A percentile compares a stretch with the other conserved stretches of the same genome.
Evolutionary conservation across 2,329 filamentous ascomycete species (phyloP).

Genomic region (Aaosphaeria arxii): DNA sequence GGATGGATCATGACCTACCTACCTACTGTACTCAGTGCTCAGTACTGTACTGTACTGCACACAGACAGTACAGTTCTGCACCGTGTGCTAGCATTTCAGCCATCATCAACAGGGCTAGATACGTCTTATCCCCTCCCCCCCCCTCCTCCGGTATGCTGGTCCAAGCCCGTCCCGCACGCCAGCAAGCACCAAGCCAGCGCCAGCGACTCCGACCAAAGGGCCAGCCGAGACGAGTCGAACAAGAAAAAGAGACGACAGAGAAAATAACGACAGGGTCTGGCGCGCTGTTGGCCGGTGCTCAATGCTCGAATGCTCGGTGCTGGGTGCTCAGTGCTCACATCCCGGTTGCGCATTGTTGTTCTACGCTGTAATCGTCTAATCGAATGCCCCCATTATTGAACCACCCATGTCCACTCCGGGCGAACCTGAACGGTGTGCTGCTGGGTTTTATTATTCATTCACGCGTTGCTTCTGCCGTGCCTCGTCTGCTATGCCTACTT

Average conservation of each 20-base stretch:
- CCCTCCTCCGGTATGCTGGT: slow-evolving; percentile 35
- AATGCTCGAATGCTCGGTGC: background rate
- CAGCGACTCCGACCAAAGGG: slow-evolving; percentile 32
- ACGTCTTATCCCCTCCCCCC: background rate
- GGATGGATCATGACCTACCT: background rate
- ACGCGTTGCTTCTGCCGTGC: slow-evolving; percentile 37
- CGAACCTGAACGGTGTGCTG: slow-evolving; percentile 33
- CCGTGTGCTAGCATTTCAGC: slow-evolving; percentile 24
- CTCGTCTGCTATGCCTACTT: slow-evolving; percentile 38
- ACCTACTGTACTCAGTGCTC: background rate
- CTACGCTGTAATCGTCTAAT: background rate
- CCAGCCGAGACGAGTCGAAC: slow-evolving; percentile 7
- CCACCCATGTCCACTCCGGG: slow-evolving; percentile 23
- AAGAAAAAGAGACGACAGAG: slow-evolving; percentile 15
- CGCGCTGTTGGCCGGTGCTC: slow-evolving; percentile 23
- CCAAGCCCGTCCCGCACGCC: slow-evolving; percentile 36
- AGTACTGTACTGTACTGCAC: background rate
- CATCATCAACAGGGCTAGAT: slow-evolving; percentile 26
- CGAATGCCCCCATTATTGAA: slow-evolving; percentile 11
- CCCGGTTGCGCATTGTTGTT: slow-evolving; percentile 33
- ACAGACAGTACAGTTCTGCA: background rate
- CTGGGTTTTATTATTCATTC: slow-evolving; percentile 32
- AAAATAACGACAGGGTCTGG: slow-evolving; percentile 31
- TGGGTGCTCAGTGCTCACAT: slow-evolving; percentile 3
- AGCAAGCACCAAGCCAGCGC: slow-evolving; percentile 10